Evolutionary conservation across 257 asterid species (phyloP), one percentile per base, ranked within the genome.

Genomic region (Nicotiana knightiana): DNA sequence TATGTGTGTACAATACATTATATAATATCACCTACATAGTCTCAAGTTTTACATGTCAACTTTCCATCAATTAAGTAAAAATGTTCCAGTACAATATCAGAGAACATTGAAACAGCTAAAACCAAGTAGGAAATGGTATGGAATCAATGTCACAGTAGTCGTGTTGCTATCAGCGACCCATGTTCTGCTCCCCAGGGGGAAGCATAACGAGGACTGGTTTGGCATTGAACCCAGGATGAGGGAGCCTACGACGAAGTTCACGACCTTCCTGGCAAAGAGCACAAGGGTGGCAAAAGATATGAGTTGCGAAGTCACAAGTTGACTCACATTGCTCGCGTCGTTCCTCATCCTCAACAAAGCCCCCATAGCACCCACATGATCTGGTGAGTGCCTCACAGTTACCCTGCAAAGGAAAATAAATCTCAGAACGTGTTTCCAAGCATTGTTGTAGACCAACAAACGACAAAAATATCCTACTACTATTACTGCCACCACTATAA

Each of bases 251-350:
- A 30, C 99, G 99, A 82, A 96, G 86, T 83, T 94, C 98, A 70
- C 99, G 98, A 55, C 94, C 98, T 87, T 96, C 99, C 85, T 93
- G 99, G 81, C 99, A 96, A 82, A 96, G 94, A 66, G 99, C 99
- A 55, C 99, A 96, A 6, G 92, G 86, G 67, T 96, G 99, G 87
- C 99, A 93, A 63, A 92, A 91, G 30, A 91, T 89, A 73, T 94
- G 99, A n/a, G 98, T 91, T 12, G 90, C 97, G 37, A 94, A 86
- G 85, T 96, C 99, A 4, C 97, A 96, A n/a, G 90, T 90, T 3
- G 91, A 88, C 83, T 96, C 99, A 39, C 97, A 96, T 39, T 91
- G 97, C 90, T 96, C 99, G 0, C 88, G 92, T 11, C 91, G 97
- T 77, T 53, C 91, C 70, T 94, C 99, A 76, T 96, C 89, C 90